Percentiles rank a stretch among this genome's conserved stretches.
These are phyloP conservation scores for Lactarius trivialis DNA, from an alignment of 768 basidiomycete species.

Conservation along the genomic window DNA sequence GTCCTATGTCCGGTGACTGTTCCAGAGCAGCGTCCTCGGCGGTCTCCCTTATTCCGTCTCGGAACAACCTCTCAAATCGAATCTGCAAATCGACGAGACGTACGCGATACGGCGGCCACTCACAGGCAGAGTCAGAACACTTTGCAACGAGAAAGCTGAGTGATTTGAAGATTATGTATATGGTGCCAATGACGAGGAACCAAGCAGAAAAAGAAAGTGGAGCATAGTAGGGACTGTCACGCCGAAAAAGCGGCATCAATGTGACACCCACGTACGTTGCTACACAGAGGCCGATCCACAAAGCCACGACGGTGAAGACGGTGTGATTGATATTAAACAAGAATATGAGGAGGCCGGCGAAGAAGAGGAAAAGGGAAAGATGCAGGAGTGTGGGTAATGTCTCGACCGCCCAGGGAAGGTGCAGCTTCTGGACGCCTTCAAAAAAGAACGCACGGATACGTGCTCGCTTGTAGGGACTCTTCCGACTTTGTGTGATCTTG, in stretches of 20 bases:
- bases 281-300: background rate
- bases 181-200: background rate
- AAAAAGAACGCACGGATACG: constrained; percentile 3
- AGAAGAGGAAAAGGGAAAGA: constrained; percentile 17
- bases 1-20: too few species aligned
- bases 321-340: constrained; percentile 4
- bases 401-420: background rate
- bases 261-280: background rate
- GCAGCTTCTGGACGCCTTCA: background rate
- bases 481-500: background rate
- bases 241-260: background rate
- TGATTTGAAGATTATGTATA: background rate
- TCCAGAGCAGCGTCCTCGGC: too few species aligned
- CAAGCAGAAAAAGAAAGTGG: background rate
- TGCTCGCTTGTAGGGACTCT: background rate
- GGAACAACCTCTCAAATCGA: background rate
- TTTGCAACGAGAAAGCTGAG: background rate
- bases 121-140: background rate
- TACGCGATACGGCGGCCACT: background rate
- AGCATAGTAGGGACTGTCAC: background rate
- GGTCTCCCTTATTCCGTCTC: background rate
- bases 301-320: background rate
- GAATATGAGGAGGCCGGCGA: too few species aligned
- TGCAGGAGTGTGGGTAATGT: constrained; percentile 11
- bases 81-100: background rate